Evolutionary conservation across 176 grass and related monocot genomes (phyloP), one percentile per base, ranked within the genome.

Genomic region (Puccinellia tenuiflora): DNA sequence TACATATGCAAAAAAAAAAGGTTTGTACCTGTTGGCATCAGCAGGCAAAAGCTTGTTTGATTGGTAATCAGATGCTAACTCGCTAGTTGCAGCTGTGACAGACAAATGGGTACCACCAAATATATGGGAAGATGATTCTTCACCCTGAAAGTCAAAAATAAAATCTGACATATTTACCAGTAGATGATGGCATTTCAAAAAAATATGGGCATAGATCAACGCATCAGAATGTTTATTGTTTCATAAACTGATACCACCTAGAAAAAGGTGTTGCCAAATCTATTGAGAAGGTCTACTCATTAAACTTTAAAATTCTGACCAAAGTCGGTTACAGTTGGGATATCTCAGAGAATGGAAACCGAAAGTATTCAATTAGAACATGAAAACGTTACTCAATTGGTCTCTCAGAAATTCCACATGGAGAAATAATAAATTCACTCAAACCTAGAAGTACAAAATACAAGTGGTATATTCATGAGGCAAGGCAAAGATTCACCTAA

Each of bases 1-100:
- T 22, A 43, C 38, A 70, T 42, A 43, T 50, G 66, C 18, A 43
- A 9, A 22, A 18, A 3, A 18, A 22, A 28, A 69, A 28, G 15
- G 57, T 24, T 39, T 65, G 3, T 73, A 92, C 91, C 87, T 90
- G 87, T 56, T 85, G 42, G 77, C 73, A 17, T 79, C 78, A 82
- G 33, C 4, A 5, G 70, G 72, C 6, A 80, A 74, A 48, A 73
- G 64, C 18, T 80, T 92, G 20, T 42, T 84, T 67, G 80, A 74
- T n/a, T 55, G 22, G 54, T 46, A 56, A 38, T 87, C 70, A 81
- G 86, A 84, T 56, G 68, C 22, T 89, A 45, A 71, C 45, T 80
- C 76, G 47, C 76, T 76, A 86, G 61, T 63, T 31, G 51, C 35
- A 75, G 69, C 42, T 81, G 9, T 78, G 55, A 30, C 43, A 81